A percentile compares a stretch with the other conserved stretches of the same genome.
phyloP scores from a whole-genome alignment of 768 basidiomycete species.

The Xerocomellus intermedius region DNA sequence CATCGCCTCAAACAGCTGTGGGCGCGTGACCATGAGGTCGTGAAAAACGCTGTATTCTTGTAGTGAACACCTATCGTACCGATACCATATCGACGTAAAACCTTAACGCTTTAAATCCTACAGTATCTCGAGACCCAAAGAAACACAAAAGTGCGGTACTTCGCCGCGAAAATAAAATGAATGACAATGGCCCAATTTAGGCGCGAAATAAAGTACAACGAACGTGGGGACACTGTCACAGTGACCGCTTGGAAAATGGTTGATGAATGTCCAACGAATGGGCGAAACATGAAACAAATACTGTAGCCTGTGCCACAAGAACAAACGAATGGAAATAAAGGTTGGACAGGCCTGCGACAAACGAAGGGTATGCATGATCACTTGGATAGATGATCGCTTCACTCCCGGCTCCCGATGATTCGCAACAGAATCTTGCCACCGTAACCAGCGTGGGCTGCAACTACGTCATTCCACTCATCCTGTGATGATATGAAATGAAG shows the following conservation, averaged over 20 bases:
- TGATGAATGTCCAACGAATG: not conserved
- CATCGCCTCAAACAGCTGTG: conserved; percentile 29
- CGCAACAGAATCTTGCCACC: conserved; percentile 57
- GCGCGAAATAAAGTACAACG: not conserved
- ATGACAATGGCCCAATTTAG: not conserved
- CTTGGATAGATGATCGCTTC: not conserved
- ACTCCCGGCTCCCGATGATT: conserved; percentile 38
- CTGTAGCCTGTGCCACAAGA: conserved; percentile 7
- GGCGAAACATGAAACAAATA: not conserved
- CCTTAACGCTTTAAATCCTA: conserved; percentile 10
- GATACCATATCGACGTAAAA: conserved; percentile 8
- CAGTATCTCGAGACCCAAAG: not conserved
- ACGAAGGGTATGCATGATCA: not conserved
- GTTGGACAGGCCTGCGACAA: conserved; percentile 1
- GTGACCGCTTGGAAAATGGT: not conserved
- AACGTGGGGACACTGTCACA: not conserved
- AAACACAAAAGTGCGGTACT: not conserved
- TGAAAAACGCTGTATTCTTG: conserved; percentile 5
- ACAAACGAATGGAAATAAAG: conserved; percentile 3
- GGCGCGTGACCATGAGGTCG: conserved; percentile 29
- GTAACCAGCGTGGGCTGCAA: conserved; percentile 39
- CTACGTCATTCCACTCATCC: conserved; percentile 58
- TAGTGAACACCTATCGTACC: conserved; percentile 8
- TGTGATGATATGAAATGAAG: conserved; percentile 52
- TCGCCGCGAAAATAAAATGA: not conserved